These are phyloP conservation scores for Penicillium longicatenatum DNA, from an alignment of 495 filamentous ascomycete species.

Conservation along the genomic window DNA sequence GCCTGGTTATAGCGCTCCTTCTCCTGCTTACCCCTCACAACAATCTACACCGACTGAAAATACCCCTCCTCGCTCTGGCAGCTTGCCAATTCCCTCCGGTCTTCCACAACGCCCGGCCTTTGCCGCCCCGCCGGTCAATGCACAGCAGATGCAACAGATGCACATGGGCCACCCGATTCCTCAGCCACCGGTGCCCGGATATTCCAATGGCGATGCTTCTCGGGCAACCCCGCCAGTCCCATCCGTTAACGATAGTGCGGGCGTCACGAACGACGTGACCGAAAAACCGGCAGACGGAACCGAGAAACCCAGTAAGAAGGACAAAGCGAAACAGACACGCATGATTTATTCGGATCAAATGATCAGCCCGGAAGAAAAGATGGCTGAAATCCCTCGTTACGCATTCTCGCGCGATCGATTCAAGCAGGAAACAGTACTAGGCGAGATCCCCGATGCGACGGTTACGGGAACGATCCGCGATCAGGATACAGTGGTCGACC, in stretches of 20 bases:
- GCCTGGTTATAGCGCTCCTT: conserved; percentile 17
- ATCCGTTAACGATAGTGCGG: conserved; percentile 65
- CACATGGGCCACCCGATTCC: conserved; percentile 58
- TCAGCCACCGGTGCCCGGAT: conserved; percentile 23
- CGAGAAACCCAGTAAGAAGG: conserved; percentile 63
- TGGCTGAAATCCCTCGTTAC: conserved; percentile 77
- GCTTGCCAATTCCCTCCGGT: conserved; percentile 56
- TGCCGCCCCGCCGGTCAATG: conserved; percentile 56
- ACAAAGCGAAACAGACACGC: conserved; percentile 67
- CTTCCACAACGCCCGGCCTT: conserved; percentile 67
- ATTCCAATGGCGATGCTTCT: background rate
- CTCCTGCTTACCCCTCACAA: conserved; percentile 24
- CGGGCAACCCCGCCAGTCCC: conserved; percentile 11
- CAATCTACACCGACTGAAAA: conserved; percentile 39
- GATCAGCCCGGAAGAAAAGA: conserved; percentile 83
- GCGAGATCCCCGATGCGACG: conserved; percentile 39
- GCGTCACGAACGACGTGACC: conserved; percentile 31
- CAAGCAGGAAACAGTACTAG: conserved; percentile 37
- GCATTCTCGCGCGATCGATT: conserved; percentile 60
- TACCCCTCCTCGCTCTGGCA: conserved; percentile 49
- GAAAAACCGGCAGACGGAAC: conserved; percentile 30
- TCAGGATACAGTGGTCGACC: conserved; percentile 40
- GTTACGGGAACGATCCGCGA: conserved; percentile 39
- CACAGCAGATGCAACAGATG: conserved; percentile 63
- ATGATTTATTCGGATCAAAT: conserved; percentile 80